These are phyloP conservation scores for Saraca asoca DNA, from an alignment of 331 rosid genomes.

Conservation along the genomic window DNA sequence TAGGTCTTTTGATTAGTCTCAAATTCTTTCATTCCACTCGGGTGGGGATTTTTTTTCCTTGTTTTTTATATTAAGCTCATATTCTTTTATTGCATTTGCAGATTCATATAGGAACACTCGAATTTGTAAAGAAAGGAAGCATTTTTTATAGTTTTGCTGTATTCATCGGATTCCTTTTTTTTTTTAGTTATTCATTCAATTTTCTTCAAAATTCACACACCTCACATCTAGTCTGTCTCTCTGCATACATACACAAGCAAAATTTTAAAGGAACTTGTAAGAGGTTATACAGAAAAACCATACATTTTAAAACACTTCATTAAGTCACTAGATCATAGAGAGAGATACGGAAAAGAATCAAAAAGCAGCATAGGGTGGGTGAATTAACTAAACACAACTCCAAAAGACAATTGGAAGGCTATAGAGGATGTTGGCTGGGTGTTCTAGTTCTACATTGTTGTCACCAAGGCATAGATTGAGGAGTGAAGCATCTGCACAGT, in stretches of 20 bases:
- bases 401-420: constrained; percentile 44
- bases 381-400: constrained; percentile 35
- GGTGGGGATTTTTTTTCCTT: constrained; percentile 47
- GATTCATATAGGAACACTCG: constrained; percentile 56
- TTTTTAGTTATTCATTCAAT: background rate
- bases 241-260: constrained; percentile 40
- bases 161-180: constrained; percentile 97
- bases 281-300: constrained; percentile 10
- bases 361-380: constrained; percentile 56
- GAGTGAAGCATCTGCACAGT: constrained; percentile 85
- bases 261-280: constrained; percentile 27
- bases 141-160: constrained; percentile 36
- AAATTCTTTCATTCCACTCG: constrained; percentile 83
- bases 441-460: constrained; percentile 97
- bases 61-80: constrained; percentile 37
- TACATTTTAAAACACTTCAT: constrained; percentile 14
- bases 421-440: constrained; percentile 99
- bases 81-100: constrained; percentile 45
- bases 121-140: constrained; percentile 41
- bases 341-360: constrained; percentile 39
- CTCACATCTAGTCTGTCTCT: constrained; percentile 51
- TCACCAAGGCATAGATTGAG: constrained; percentile 99
- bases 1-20: constrained; percentile 36
- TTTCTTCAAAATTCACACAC: constrained; percentile 43
- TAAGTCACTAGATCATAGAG: constrained; percentile 35